Evolutionary conservation across 2,329 filamentous ascomycete genomes (phyloP).

Genomic region (Xylaria sp.): DNA sequence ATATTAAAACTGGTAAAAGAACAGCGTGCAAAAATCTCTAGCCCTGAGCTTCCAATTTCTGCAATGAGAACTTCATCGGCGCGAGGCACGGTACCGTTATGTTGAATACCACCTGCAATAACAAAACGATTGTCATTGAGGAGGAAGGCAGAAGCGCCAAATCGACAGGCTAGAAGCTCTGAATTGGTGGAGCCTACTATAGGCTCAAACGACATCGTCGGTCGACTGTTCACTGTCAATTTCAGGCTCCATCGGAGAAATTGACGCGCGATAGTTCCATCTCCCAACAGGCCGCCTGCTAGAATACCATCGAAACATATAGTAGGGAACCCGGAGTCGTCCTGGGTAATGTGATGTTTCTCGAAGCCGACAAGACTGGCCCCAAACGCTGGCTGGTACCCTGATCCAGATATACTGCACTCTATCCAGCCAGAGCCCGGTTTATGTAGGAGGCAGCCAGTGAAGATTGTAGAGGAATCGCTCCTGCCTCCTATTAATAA

Average conservation of each 20-base stretch:
- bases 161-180: conserved; percentile 49
- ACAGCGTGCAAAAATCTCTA: conserved; percentile 45
- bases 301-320: conserved; percentile 68
- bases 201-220: conserved; percentile 49
- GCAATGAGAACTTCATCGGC: conserved; percentile 64
- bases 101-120: conserved; percentile 58
- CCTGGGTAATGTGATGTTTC: conserved; percentile 41
- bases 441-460: conserved; percentile 65
- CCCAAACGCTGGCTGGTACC: conserved; percentile 57
- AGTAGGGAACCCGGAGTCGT: conserved; percentile 33
- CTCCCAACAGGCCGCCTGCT: conserved; percentile 75
- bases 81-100: conserved; percentile 55
- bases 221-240: conserved; percentile 41
- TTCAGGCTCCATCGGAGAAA: conserved; percentile 72
- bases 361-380: conserved; percentile 52
- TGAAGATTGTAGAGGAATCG: conserved; percentile 59
- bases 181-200: conserved; percentile 31
- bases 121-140: conserved; percentile 45
- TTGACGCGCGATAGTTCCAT: conserved; percentile 71
- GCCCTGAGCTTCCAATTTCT: conserved; percentile 48
- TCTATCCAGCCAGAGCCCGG: conserved; percentile 59
- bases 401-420: conserved; percentile 53
- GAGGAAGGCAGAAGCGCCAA: conserved; percentile 56
- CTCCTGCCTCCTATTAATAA: conserved; percentile 73
- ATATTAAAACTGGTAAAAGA: conserved; percentile 9